These are phyloP conservation scores for Geotrichum citri-aurantii DNA, from an alignment of 1,139 yeast species.

Conservation along the genomic window DNA sequence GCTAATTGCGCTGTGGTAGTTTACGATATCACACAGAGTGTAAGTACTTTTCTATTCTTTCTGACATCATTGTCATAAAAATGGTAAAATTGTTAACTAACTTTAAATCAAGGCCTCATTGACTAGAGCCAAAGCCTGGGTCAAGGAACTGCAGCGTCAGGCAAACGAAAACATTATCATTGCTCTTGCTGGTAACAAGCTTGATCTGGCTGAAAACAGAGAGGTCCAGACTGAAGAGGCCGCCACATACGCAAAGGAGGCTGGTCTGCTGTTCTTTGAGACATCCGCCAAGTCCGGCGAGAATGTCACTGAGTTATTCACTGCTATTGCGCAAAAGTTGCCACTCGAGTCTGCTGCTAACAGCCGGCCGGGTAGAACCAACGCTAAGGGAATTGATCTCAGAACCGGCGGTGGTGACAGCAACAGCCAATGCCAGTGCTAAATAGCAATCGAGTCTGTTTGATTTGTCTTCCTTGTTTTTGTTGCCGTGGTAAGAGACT, in stretches of 20 bases:
- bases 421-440: conserved; percentile 12
- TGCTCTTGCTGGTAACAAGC: conserved; percentile 77
- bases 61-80: not conserved
- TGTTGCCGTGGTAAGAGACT: not conserved
- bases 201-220: conserved; percentile 55
- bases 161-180: conserved; percentile 79
- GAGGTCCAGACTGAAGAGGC: conserved; percentile 53
- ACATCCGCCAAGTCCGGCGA: conserved; percentile 92
- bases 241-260: conserved; percentile 58
- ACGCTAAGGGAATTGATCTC: conserved; percentile 27
- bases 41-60: conserved; percentile 5
- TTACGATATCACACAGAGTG: conserved; percentile 60
- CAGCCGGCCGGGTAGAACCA: conserved; percentile 29
- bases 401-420: conserved; percentile 2
- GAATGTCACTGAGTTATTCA: conserved; percentile 74
- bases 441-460: not conserved
- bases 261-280: conserved; percentile 76
- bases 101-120: conserved; percentile 44
- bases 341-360: conserved; percentile 35
- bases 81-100: not conserved
- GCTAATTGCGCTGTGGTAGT: conserved; percentile 86
- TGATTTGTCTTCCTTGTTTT: not conserved
- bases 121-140: conserved; percentile 91
- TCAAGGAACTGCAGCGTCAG: conserved; percentile 86
- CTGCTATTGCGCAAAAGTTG: conserved; percentile 57